Evolutionary conservation across 2,329 filamentous ascomycete species (phyloP).

Genomic region (Diaporthe nobilis): DNA sequence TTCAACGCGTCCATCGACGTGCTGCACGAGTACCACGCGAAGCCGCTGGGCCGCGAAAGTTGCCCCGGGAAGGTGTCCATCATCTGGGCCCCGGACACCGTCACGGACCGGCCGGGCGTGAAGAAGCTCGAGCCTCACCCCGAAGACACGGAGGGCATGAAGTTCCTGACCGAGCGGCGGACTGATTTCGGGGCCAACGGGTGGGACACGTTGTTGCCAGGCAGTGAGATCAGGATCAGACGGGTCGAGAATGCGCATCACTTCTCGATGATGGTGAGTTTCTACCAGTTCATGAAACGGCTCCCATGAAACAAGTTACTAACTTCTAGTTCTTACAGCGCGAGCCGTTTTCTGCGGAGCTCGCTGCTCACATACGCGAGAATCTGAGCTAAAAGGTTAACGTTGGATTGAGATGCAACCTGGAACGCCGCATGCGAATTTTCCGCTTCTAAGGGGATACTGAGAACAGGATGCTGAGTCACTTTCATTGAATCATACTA

Average conservation of each 20-base stretch:
- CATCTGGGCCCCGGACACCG: constrained; percentile 33
- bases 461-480: no score
- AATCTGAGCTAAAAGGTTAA: neutral
- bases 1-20: constrained; percentile 30
- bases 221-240: neutral
- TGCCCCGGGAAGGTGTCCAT: constrained; percentile 22
- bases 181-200: constrained; percentile 28
- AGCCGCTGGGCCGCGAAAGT: neutral
- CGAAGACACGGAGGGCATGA: constrained; percentile 28
- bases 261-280: constrained; percentile 33
- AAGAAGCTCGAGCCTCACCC: constrained; percentile 25
- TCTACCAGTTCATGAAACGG: fast-evolving
- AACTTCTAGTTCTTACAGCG: neutral
- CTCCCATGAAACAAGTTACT: neutral
- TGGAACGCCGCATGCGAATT: neutral
- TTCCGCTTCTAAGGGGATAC: neutral
- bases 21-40: constrained; percentile 26
- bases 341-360: constrained; percentile 18
- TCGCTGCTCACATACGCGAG: constrained; percentile 12
- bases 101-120: constrained; percentile 18
- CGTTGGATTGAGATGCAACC: neutral
- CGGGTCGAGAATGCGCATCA: constrained; percentile 26
- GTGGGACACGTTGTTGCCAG: constrained; percentile 10
- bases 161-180: constrained; percentile 28
- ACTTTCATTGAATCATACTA: neutral